Conservation (phyloP, 495 filamentous ascomycete species). For the Recurvomyces mirabilis region DNA sequence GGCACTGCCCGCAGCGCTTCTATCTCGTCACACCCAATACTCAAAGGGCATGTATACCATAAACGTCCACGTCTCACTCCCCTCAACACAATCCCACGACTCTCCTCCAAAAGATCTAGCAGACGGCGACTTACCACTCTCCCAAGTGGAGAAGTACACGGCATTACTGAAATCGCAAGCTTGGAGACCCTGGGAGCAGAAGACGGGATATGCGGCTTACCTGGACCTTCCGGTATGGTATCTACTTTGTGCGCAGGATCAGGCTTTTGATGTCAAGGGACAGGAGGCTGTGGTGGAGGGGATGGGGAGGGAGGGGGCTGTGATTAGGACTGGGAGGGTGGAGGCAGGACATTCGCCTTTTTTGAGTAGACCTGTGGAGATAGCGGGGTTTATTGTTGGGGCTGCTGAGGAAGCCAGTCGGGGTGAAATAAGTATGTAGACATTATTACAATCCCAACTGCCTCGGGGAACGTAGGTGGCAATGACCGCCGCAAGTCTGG, state of each 20-base stretch:
- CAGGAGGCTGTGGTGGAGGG: conserved; percentile 3
- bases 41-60: conserved; percentile 15
- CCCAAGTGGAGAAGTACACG: conserved; percentile 6
- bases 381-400: conserved; percentile 4
- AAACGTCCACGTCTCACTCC: conserved; percentile 2
- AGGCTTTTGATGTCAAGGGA: not conserved
- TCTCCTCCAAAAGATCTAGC: not conserved
- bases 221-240: conserved; percentile 7
- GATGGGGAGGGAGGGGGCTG: conserved; percentile 1
- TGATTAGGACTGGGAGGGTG: not conserved
- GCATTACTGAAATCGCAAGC: conserved; percentile 5
- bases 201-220: conserved; percentile 6
- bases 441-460: not conserved
- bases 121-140: conserved; percentile 7
- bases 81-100: conserved; percentile 7
- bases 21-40: not conserved
- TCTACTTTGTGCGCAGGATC: conserved; percentile 4
- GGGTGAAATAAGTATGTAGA: not conserved
- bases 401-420: conserved; percentile 1
- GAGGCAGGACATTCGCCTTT: conserved; percentile 12
- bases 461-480: too few relatives aligned
- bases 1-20: conserved; percentile 12
- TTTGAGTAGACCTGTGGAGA: conserved; percentile 2
- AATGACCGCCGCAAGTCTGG: too few relatives aligned
- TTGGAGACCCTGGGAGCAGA: not conserved